These are phyloP conservation scores for Wickerhamomyces pijperi DNA, from an alignment of 805 yeast species.

Conservation along the genomic window DNA sequence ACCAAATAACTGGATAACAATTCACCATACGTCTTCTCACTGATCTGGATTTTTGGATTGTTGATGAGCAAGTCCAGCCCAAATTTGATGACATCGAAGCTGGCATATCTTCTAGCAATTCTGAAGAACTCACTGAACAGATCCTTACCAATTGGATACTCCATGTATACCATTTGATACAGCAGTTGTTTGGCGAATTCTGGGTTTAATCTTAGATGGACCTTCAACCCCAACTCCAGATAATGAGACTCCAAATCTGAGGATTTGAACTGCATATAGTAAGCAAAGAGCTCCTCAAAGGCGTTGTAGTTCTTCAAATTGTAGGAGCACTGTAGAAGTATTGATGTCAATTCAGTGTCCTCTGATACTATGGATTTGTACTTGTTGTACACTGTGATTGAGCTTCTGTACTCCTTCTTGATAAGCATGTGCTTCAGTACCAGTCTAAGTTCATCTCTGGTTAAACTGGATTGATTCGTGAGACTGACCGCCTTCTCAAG, in stretches of 20 bases:
- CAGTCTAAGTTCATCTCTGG: background rate
- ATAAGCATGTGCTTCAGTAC: background rate
- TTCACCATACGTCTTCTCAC: slow-evolving; percentile 8
- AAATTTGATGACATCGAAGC: slow-evolving; percentile 11
- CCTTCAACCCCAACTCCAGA: slow-evolving; percentile 15
- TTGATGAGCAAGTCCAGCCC: slow-evolving; percentile 12
- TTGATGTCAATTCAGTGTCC: background rate
- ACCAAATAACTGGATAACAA: slow-evolving; percentile 2
- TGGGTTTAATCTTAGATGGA: slow-evolving; percentile 11
- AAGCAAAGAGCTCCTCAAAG: slow-evolving; percentile 12
- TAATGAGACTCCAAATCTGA: slow-evolving; percentile 3
- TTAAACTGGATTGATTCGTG: background rate
- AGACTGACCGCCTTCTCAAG: background rate
- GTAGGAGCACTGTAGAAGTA: background rate
- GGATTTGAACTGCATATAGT: slow-evolving; percentile 8
- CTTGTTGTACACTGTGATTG: background rate
- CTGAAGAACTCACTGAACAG: slow-evolving; percentile 12
- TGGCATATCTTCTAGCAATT: slow-evolving; percentile 9
- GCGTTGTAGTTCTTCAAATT: slow-evolving; percentile 4
- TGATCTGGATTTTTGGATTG: slow-evolving; percentile 13
- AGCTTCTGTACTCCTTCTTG: background rate
- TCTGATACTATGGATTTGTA: background rate
- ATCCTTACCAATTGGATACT: slow-evolving; percentile 14
- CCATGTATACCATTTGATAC: slow-evolving; percentile 16
- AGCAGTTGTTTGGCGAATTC: slow-evolving; percentile 18